Conservation (phyloP, 352 stramenopile genomes). For the Phytophthora fragariaefolia region DNA sequence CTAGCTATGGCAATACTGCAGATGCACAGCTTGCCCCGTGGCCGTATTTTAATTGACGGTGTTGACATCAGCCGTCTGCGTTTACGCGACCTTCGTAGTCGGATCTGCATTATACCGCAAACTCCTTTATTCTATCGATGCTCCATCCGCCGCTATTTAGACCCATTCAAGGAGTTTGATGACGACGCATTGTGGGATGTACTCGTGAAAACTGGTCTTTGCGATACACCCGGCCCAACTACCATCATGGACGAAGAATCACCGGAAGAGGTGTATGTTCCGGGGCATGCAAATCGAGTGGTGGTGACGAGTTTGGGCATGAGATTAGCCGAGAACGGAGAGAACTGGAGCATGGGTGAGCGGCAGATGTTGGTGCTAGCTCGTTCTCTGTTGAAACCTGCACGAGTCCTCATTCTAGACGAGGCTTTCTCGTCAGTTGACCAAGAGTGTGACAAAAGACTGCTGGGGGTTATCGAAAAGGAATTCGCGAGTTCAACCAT, state of each 20-base stretch:
- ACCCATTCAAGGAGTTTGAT: slow-evolving; percentile 87
- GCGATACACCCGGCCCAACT: slow-evolving; percentile 75
- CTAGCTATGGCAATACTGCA: slow-evolving; percentile 66
- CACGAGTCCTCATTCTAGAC: slow-evolving; percentile 92
- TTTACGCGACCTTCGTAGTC: slow-evolving; percentile 50
- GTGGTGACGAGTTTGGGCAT: slow-evolving; percentile 37
- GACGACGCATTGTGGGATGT: slow-evolving; percentile 67
- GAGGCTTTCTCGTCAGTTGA: slow-evolving; percentile 69
- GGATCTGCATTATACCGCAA: slow-evolving; percentile 79
- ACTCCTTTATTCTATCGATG: slow-evolving; percentile 94
- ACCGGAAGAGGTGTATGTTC: slow-evolving; percentile 41
- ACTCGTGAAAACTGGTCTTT: slow-evolving; percentile 50
- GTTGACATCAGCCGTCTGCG: slow-evolving; percentile 70
- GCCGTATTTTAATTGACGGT: slow-evolving; percentile 91
- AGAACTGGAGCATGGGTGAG: slow-evolving; percentile 96
- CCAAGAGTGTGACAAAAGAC: slow-evolving; percentile 56
- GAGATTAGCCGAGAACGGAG: slow-evolving; percentile 84
- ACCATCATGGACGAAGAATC: slow-evolving; percentile 52
- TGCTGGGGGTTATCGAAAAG: slow-evolving; percentile 62
- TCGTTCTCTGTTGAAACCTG: slow-evolving; percentile 88
- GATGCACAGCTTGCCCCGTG: slow-evolving; percentile 45
- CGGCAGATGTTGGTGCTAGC: slow-evolving; percentile 96
- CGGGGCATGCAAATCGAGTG: slow-evolving; percentile 2
- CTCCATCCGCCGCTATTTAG: slow-evolving; percentile 91
- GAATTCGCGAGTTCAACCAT: slow-evolving; percentile 92